Percentiles rank a stretch among this genome's conserved stretches.
phyloP scores from a whole-genome alignment of 345 rosid genomes.

The Gossypium raimondii region DNA sequence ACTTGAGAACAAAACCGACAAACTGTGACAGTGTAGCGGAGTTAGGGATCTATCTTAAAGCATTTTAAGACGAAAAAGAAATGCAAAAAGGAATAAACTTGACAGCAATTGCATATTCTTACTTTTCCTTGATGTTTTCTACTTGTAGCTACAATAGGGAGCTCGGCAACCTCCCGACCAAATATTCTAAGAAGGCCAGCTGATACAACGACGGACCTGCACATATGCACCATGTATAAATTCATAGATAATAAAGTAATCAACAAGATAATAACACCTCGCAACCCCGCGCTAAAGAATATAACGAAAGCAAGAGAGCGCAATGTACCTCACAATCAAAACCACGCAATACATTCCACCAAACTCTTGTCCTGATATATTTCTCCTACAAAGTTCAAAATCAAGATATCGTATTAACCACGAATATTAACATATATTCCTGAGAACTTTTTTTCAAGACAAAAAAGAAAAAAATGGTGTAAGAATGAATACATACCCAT shows the following conservation, averaged over 20 bases:
- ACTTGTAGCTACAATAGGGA: conserved; percentile 91
- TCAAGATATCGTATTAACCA: neutral
- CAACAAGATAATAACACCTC: neutral
- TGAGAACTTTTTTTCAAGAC: neutral
- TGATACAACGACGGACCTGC: conserved; percentile 80
- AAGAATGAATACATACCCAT: conserved; percentile 57
- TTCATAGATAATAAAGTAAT: neutral
- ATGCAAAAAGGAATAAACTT: neutral
- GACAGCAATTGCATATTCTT: conserved; percentile 1
- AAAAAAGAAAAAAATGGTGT: neutral
- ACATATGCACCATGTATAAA: neutral
- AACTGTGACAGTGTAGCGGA: neutral
- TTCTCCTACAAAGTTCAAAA: conserved; percentile 56
- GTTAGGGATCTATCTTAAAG: neutral
- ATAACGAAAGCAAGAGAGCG: neutral
- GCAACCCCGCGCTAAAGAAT: neutral
- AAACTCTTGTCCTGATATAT: conserved; percentile 97
- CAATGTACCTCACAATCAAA: conserved; percentile 62
- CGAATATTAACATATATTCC: neutral
- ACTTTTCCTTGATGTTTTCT: conserved; percentile 92
- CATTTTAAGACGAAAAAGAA: neutral
- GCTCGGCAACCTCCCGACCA: conserved; percentile 92
- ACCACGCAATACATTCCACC: conserved; percentile 86
- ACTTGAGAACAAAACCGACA: neutral
- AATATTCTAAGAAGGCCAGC: conserved; percentile 94